A percentile compares a stretch with the other conserved stretches of the same genome.
Conservation (phyloP, 106 monocot species). For the Iris macrosiphon region DNA sequence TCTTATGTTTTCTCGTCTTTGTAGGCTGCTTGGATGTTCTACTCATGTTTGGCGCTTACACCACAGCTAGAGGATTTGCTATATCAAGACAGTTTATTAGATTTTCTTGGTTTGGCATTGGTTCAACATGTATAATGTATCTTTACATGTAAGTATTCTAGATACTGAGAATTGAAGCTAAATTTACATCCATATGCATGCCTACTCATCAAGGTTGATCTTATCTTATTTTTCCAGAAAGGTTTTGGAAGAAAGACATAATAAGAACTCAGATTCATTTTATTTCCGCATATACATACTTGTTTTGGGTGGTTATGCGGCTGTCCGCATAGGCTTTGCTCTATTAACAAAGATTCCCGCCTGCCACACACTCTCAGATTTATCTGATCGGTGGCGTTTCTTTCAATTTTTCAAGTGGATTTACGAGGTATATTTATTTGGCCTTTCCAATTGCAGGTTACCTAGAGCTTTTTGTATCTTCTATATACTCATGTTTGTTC, state of each 20-base stretch:
- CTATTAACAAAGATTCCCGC: conserved; percentile 80
- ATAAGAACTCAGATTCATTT: conserved; percentile 50
- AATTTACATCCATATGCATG: too few relatives aligned
- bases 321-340: conserved; percentile 57
- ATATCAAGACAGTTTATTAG: conserved; percentile 79
- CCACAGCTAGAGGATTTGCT: conserved; percentile 75
- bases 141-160: conserved; percentile 65
- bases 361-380: conserved; percentile 58
- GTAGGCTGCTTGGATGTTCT: conserved; percentile 79
- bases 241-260: conserved; percentile 68
- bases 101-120: conserved; percentile 66
- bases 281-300: conserved; percentile 86
- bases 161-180: too few relatives aligned
- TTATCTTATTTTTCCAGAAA: too few relatives aligned
- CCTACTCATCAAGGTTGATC: too few relatives aligned
- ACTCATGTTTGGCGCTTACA: conserved; percentile 95
- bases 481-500: neutral
- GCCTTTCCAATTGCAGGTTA: neutral
- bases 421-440: conserved; percentile 51
- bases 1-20: neutral
- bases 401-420: conserved; percentile 99
- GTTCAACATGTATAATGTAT: conserved; percentile 53
- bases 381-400: conserved; percentile 75
- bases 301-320: conserved; percentile 76
- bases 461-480: neutral